phyloP scores from a whole-genome alignment of 164 flowering plant species.

The Liriodendron chinense region DNA sequence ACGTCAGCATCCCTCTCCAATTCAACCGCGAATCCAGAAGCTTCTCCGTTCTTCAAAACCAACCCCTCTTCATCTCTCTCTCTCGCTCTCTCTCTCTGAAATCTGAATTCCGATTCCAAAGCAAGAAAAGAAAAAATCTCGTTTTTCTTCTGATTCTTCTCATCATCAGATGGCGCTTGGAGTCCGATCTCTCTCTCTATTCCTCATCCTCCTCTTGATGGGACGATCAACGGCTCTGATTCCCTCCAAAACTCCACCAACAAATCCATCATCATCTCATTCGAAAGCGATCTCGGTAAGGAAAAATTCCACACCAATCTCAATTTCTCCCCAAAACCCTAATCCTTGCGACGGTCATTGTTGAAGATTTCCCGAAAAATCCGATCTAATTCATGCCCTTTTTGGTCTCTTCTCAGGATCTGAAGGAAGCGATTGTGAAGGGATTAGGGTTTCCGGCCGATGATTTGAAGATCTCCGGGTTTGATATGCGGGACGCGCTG shows the following conservation, averaged over 20 bases:
- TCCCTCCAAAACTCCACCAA: conserved; percentile 28
- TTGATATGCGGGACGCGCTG: conserved; percentile 69
- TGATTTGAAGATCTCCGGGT: conserved; percentile 74
- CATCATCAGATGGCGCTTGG: conserved; percentile 9
- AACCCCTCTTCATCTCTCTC: background rate
- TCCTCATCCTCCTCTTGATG: conserved; percentile 22
- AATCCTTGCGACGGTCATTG: too few relatives aligned
- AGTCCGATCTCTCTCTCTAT: conserved; percentile 2
- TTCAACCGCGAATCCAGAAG: background rate
- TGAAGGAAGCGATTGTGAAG: conserved; percentile 81
- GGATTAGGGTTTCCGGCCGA: conserved; percentile 76
- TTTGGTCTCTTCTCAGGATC: conserved; percentile 44
- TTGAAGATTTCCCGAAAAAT: background rate
- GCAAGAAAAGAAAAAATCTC: background rate
- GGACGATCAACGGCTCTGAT: conserved; percentile 28
- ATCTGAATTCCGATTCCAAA: background rate
- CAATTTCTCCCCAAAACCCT: too few relatives aligned
- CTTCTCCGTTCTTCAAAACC: background rate
- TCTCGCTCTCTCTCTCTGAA: background rate
- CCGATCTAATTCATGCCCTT: background rate
- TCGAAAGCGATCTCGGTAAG: conserved; percentile 78
- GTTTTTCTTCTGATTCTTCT: background rate
- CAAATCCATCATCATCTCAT: conserved; percentile 14
- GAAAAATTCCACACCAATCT: background rate
- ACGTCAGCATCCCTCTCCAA: conserved; percentile 40